Percentiles rank a stretch among this genome's conserved stretches.
Conservation (phyloP, 2,329 filamentous ascomycete genomes). For the Orbilia quercus region DNA sequence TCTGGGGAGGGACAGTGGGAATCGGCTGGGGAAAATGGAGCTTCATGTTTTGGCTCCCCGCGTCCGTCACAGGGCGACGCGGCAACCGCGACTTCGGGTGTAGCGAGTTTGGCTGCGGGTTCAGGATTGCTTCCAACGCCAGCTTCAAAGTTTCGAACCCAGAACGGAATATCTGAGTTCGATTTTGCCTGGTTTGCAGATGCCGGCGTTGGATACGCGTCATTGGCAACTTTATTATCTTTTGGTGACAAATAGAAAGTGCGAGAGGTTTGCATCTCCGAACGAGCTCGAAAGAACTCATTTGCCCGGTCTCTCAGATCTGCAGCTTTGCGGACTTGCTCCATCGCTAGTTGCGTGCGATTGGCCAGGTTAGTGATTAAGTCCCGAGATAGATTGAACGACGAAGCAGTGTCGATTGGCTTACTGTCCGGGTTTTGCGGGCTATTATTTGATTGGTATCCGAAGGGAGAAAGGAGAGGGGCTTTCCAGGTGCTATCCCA, state of each 20-base stretch:
- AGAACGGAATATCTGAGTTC: constrained; percentile 34
- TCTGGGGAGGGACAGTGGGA: constrained; percentile 39
- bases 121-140: neutral
- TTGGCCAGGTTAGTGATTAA: constrained; percentile 53
- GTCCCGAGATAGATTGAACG: constrained; percentile 41
- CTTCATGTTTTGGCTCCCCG: constrained; percentile 1
- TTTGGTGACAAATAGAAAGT: constrained; percentile 11
- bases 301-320: constrained; percentile 48
- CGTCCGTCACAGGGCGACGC: constrained; percentile 28
- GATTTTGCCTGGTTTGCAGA: constrained; percentile 2
- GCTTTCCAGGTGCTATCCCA: constrained; percentile 48
- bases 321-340: constrained; percentile 54
- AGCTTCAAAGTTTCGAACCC: constrained; percentile 39
- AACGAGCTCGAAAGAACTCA: constrained; percentile 39
- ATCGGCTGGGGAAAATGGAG: constrained; percentile 16
- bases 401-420: constrained; percentile 43
- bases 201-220: constrained; percentile 15
- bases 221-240: constrained; percentile 9
- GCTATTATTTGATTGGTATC: constrained; percentile 6
- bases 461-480: constrained; percentile 24
- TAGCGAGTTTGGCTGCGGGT: neutral
- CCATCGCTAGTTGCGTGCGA: constrained; percentile 56
- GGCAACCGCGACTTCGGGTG: neutral
- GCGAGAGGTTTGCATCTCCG: constrained; percentile 38
- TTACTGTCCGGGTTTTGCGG: constrained; percentile 42